Evolutionary conservation across 176 grass and related monocot species (phyloP).

Genomic region (Saccharum spontaneum): DNA sequence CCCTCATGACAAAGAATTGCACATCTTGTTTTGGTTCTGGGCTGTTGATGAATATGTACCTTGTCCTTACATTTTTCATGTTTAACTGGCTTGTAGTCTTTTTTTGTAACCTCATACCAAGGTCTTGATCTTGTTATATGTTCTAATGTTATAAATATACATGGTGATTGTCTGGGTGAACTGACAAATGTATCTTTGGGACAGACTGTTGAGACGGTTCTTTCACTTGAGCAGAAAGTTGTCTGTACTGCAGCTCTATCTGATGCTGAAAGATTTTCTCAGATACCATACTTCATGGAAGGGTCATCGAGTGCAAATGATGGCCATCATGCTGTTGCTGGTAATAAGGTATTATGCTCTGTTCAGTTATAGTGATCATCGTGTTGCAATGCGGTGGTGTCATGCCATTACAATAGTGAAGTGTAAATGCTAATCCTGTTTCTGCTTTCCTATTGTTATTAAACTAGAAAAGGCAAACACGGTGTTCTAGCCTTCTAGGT

Average conservation of each 20-base stretch:
- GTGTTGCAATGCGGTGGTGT: neutral
- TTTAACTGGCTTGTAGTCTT: neutral
- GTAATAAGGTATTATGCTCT: slow-evolving; percentile 62
- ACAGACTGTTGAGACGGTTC: slow-evolving; percentile 52
- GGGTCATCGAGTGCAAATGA: slow-evolving; percentile 19
- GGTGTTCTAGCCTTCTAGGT: neutral
- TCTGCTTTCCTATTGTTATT: slow-evolving; percentile 28
- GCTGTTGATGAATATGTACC: slow-evolving; percentile 4
- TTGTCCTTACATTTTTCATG: neutral
- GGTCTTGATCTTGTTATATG: slow-evolving; percentile 22
- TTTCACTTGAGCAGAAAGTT: slow-evolving; percentile 81
- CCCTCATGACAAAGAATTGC: neutral
- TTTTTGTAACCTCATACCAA: neutral
- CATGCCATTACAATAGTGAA: neutral
- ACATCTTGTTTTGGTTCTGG: slow-evolving; percentile 20
- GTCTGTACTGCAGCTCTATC: slow-evolving; percentile 56
- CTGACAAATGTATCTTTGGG: slow-evolving; percentile 39
- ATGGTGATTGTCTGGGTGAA: slow-evolving; percentile 3
- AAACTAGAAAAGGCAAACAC: slow-evolving; percentile 9
- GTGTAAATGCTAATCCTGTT: slow-evolving; percentile 29
- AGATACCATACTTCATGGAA: slow-evolving; percentile 59
- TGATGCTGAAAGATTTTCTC: slow-evolving; percentile 79
- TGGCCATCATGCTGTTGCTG: slow-evolving; percentile 39
- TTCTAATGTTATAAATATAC: neutral
- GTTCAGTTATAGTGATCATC: neutral